These are phyloP conservation scores for Kodamaea hsintzibuensis DNA, from an alignment of 805 yeast genomes.

Conservation along the genomic window DNA sequence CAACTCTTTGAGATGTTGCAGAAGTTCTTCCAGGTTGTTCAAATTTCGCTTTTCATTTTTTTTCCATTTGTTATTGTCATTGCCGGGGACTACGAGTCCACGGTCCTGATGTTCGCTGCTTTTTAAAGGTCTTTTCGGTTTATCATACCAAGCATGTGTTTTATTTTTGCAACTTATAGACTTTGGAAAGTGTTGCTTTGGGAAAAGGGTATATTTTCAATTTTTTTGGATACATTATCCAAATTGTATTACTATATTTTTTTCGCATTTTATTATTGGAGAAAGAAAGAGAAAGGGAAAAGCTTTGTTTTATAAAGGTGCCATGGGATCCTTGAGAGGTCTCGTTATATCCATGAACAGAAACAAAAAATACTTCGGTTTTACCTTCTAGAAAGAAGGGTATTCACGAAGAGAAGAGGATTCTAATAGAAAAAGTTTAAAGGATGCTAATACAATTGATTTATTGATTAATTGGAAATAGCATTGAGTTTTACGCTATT, in stretches of 20 bases:
- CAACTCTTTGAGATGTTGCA: too few species aligned
- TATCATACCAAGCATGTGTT: constrained; percentile 4
- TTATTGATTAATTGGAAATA: not conserved
- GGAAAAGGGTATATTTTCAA: constrained; percentile 15
- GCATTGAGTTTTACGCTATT: constrained; percentile 1
- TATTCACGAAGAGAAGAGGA: constrained; percentile 5
- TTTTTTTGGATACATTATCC: constrained; percentile 14
- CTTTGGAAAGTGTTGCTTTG: constrained; percentile 11
- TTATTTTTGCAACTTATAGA: constrained; percentile 10
- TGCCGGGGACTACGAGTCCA: not conserved
- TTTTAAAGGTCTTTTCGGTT: constrained; percentile 9
- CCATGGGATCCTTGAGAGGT: not conserved
- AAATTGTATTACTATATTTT: constrained; percentile 16
- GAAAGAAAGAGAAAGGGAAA: constrained; percentile 8
- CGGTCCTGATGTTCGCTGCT: constrained; percentile 5
- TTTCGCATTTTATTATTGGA: constrained; percentile 13
- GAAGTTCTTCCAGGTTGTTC: constrained; percentile 7
- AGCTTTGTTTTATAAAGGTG: constrained; percentile 3
- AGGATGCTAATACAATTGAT: not conserved
- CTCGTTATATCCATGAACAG: not conserved
- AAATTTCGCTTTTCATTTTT: constrained; percentile 3
- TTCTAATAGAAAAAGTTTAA: constrained; percentile 7
- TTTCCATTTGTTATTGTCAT: constrained; percentile 5
- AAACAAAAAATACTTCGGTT: constrained; percentile 9
- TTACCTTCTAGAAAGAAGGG: constrained; percentile 12